These are phyloP conservation scores for Eragrostis curvula DNA, from an alignment of 176 grass and related monocot genomes.

Conservation along the genomic window DNA sequence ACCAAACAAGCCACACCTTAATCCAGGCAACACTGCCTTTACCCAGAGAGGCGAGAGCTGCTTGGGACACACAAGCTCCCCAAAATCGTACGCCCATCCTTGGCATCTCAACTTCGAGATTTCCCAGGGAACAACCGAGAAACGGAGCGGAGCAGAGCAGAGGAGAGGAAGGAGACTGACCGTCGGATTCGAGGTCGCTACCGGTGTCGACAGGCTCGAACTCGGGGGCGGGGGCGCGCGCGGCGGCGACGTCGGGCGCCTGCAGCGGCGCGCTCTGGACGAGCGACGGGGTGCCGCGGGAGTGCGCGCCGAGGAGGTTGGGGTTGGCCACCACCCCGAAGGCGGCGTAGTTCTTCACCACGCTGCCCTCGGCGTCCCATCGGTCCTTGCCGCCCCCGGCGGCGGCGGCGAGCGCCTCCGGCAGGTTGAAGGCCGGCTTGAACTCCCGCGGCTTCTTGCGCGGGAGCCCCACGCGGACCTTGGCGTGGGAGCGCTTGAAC, in stretches of 20 bases:
- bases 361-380: slow-evolving; percentile 85
- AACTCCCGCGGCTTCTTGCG: slow-evolving; percentile 72
- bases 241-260: slow-evolving; percentile 49
- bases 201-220: slow-evolving; percentile 77
- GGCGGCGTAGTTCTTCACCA: slow-evolving; percentile 82
- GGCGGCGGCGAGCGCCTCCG: slow-evolving; percentile 63
- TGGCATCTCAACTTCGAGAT: not conserved
- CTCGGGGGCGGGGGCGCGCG: slow-evolving; percentile 44
- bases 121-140: not conserved
- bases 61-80: not conserved
- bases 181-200: slow-evolving; percentile 76
- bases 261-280: slow-evolving; percentile 65
- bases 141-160: not conserved
- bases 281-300: slow-evolving; percentile 64
- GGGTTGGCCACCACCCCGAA: slow-evolving; percentile 93
- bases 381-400: slow-evolving; percentile 22
- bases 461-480: slow-evolving; percentile 81
- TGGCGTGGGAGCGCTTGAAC: slow-evolving; percentile 76
- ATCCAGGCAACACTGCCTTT: not conserved
- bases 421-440: slow-evolving; percentile 75
- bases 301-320: slow-evolving; percentile 69
- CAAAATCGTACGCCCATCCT: not conserved
- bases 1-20: not conserved
- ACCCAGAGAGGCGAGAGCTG: not conserved
- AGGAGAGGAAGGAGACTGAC: slow-evolving; percentile 32